phyloP scores from a whole-genome alignment of 352 stramenopile genomes.

The Phytopythium litorale region DNA sequence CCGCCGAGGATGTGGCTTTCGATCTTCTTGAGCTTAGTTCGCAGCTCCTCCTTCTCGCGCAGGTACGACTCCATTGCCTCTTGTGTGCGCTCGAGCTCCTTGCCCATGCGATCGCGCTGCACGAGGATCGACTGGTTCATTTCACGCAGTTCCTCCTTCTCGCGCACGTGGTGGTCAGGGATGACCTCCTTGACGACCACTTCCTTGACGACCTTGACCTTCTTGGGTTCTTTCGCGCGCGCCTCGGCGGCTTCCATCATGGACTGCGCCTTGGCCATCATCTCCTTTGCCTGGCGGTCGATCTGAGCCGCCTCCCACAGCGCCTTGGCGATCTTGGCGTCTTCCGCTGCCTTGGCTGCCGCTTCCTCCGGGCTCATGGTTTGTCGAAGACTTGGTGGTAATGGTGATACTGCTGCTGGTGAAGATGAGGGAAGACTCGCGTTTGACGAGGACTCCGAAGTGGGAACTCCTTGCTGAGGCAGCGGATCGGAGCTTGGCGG shows the following conservation, averaged over 20 bases:
- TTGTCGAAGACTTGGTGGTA: background rate
- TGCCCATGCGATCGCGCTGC: slow-evolving; percentile 68
- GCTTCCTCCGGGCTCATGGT: background rate
- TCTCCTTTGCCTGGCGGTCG: slow-evolving; percentile 63
- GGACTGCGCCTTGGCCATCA: slow-evolving; percentile 66
- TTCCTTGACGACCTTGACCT: slow-evolving; percentile 53
- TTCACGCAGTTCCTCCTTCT: slow-evolving; percentile 58
- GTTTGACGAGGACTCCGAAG: background rate
- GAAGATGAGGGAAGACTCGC: background rate
- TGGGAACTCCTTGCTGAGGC: background rate
- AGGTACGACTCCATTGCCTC: slow-evolving; percentile 61
- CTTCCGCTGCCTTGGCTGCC: slow-evolving; percentile 13
- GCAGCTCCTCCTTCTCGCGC: slow-evolving; percentile 57
- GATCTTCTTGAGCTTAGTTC: slow-evolving; percentile 73
- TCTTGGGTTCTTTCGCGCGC: slow-evolving; percentile 26
- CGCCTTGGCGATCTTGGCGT: slow-evolving; percentile 36
- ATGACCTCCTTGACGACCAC: slow-evolving; percentile 81
- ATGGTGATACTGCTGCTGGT: background rate
- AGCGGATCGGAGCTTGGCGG: background rate
- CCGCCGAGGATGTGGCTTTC: slow-evolving; percentile 74
- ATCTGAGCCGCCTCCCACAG: slow-evolving; percentile 47
- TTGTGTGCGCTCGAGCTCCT: slow-evolving; percentile 71
- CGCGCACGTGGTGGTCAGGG: slow-evolving; percentile 56
- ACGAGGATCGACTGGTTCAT: slow-evolving; percentile 60
- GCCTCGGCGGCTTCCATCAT: slow-evolving; percentile 62